Evolutionary conservation across 2,329 filamentous ascomycete genomes (phyloP), one percentile per base, ranked within the genome.

Genomic region (Aspergillus pseudoterreus): DNA sequence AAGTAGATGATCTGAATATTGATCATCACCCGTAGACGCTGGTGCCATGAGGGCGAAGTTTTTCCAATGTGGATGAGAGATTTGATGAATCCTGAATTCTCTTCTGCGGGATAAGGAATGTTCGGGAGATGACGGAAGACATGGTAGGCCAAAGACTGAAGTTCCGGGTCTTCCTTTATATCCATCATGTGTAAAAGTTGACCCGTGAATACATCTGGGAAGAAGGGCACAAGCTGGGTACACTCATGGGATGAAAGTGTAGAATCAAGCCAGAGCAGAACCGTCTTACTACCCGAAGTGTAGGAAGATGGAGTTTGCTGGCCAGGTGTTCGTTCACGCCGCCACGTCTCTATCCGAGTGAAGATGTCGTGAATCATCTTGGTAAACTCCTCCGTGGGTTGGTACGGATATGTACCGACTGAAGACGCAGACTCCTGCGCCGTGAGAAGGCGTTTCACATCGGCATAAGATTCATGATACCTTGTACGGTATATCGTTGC

Each of bases 1-100:
- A 97, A 99, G 77, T 96, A 99, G 62, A 99, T 87, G 58, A 97
- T 92, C 66, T 99, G 95, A 79, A 99, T 96, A 73, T 97, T 97
- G 74, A 99, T 92, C 60, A 99, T 83, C 41, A 95, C 90, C 22
- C 95, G 85, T 36, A 99, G 80, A 43, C 94, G 88, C 74, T 99
- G 94, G 71, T 99, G 94, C 94, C 94, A 99, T 50, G 89, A 94
- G 2, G 84, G 75, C 1, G 92, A 89, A 6, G 83, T 87, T 63
- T 86, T 88, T 43, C 94, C 94, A 45, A 99, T 94, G 49, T 86
- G 84, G 61, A 97, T 91, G 41, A 99, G 82, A 0, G 88, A 87
- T 17, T 85, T 82, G 61, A 96, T 91, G 67, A 99, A 95, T 0
- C 83, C 82, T 3, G 83, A 83, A 61, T 95, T 90, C 69, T 96